Conservation (phyloP, 768 basidiomycete genomes). For the Kwoniella bestiolae region DNA sequence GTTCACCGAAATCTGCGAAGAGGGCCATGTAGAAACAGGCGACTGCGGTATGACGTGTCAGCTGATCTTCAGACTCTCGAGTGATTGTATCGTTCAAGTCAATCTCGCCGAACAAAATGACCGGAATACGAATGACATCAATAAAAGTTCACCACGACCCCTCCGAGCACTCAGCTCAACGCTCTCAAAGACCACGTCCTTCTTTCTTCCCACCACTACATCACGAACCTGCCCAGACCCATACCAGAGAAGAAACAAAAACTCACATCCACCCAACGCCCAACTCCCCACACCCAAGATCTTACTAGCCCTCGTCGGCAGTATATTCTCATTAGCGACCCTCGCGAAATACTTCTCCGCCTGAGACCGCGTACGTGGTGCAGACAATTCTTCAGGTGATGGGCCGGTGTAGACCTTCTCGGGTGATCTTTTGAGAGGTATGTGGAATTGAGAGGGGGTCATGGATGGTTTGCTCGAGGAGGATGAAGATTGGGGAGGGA, state of each 20-base stretch:
- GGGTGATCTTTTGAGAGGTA: slow-evolving; percentile 15
- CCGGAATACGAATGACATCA: no score
- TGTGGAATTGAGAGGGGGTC: background rate
- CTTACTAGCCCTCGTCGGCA: slow-evolving; percentile 35
- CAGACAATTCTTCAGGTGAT: slow-evolving; percentile 18
- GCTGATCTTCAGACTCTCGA: no score
- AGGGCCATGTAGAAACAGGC: slow-evolving; percentile 45
- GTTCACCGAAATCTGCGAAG: slow-evolving; percentile 44
- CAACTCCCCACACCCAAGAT: slow-evolving; percentile 41
- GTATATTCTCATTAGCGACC: slow-evolving; percentile 33
- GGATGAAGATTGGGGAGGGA: slow-evolving; percentile 4
- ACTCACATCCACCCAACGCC: slow-evolving; percentile 43
- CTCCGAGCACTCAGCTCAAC: no score
- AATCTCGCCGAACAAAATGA: no score
- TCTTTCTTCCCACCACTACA: background rate
- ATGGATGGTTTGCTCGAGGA: background rate
- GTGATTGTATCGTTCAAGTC: no score
- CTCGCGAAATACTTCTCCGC: slow-evolving; percentile 44
- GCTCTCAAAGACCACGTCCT: background rate
- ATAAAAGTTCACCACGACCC: no score
- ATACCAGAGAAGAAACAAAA: background rate
- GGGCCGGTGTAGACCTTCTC: slow-evolving; percentile 41
- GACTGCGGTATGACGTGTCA: slow-evolving; percentile 19
- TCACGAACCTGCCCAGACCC: background rate
- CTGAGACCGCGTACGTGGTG: slow-evolving; percentile 24